phyloP scores from a whole-genome alignment of 768 basidiomycete genomes.

The Hericium alpestre region DNA sequence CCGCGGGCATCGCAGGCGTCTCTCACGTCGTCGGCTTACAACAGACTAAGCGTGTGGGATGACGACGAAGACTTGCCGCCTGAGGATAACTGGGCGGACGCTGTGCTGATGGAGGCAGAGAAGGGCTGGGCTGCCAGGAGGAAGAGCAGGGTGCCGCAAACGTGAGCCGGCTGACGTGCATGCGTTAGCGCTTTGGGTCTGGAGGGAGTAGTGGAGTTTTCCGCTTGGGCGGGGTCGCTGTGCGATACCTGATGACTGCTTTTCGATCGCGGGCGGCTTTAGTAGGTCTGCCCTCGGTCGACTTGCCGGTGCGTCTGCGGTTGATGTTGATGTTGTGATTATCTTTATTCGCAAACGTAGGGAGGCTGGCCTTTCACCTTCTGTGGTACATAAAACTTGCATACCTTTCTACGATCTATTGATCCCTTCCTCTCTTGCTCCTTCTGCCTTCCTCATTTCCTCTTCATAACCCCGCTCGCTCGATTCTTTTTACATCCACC shows the following conservation, averaged over 20 bases:
- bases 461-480: background rate
- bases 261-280: background rate
- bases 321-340: background rate
- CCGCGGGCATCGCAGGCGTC: slow-evolving; percentile 17
- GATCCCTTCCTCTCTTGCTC: background rate
- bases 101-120: slow-evolving; percentile 64
- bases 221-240: background rate
- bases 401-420: background rate
- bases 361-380: background rate
- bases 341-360: background rate
- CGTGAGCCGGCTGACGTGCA: background rate
- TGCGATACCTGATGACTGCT: background rate
- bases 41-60: slow-evolving; percentile 28
- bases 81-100: slow-evolving; percentile 63
- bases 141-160: background rate
- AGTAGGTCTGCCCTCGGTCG: too few relatives aligned
- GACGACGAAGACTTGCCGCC: slow-evolving; percentile 16
- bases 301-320: background rate
- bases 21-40: slow-evolving; percentile 35
- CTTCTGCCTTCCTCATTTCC: background rate
- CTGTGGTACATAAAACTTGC: background rate
- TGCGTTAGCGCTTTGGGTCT: background rate
- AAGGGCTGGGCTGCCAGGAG: slow-evolving; percentile 20
- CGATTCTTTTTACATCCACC: too few relatives aligned
- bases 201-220: background rate